Evolutionary conservation across 2,329 filamentous ascomycete species (phyloP), one percentile per base, ranked within the genome.

Genomic region (Diaporthe batatas): DNA sequence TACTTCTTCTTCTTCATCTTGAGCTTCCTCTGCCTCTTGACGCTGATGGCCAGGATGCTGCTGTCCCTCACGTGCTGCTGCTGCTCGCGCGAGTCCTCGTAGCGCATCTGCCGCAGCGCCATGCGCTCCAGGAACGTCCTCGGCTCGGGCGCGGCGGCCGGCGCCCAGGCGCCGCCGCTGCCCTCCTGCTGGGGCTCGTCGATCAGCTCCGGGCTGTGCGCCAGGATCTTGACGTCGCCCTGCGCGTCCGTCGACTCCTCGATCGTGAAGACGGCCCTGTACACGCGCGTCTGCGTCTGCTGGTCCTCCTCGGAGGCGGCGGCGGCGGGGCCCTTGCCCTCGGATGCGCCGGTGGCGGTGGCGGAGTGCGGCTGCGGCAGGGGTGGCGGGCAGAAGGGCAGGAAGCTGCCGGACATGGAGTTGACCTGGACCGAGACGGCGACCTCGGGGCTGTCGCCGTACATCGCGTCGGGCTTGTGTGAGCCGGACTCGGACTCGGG

Each of bases 1-100:
- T 98, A 98, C 91, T 99, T 99, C 90, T 98, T 96, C 91, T 98
- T 99, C 93, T 99, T 99, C 95, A 99, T 99, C 91, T 95, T 98
- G 80, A 98, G 86, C 86, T 96, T 97, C 81, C 95, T 89, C 84
- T 97, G 94, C 83, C 96, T 90, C 88, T 92, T 95, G 78, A 98
- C 96, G 80, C 94, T 97, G 81, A 99, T 94, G 76, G 94, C 90
- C 75, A 42, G 39, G 14, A 42, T 42, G 39, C 16, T 42, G 39
- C 16, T 42, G 14, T 18, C 16, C 39, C 39, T 16, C 39, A 16
- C 12, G 39, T 42, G 39, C 39, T 42, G 39, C 39, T 42, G 39
- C 12, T 42, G 39, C 12, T 42, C 12, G 14, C 39, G 39, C 39
- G 39, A 42, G 12, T 42, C 39, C 14, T 91, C 87, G 73, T 89